phyloP scores from a whole-genome alignment of 1,284 basidiomycete species.

The Cerrena zonata region DNA sequence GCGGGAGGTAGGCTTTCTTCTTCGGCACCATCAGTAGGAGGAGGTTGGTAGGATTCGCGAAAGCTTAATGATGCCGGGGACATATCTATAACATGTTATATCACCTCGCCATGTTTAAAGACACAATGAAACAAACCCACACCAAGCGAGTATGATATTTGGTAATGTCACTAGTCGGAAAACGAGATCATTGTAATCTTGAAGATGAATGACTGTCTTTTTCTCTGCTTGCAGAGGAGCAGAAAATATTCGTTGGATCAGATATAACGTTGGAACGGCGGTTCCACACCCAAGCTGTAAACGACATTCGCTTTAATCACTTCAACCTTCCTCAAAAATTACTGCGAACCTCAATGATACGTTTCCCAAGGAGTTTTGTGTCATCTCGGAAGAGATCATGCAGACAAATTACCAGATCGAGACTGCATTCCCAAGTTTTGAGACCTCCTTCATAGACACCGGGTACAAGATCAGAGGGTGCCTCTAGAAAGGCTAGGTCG shows the following conservation, averaged over 20 bases:
- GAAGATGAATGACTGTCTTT: constrained; percentile 67
- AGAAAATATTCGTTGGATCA: constrained; percentile 62
- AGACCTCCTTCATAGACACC: constrained; percentile 93
- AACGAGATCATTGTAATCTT: constrained; percentile 89
- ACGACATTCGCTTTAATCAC: not conserved
- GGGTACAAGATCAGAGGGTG: constrained; percentile 85
- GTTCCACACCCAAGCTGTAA: constrained; percentile 88
- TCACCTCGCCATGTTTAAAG: not conserved
- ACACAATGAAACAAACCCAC: constrained; percentile 39
- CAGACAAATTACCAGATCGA: constrained; percentile 74
- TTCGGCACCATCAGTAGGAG: constrained; percentile 18
- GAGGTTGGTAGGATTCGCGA: constrained; percentile 18
- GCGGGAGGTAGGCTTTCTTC: constrained; percentile 23
- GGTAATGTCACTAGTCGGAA: constrained; percentile 82
- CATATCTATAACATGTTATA: constrained; percentile 31
- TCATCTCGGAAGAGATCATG: constrained; percentile 25
- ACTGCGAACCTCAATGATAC: constrained; percentile 56
- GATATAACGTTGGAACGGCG: constrained; percentile 73
- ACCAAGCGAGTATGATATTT: constrained; percentile 84
- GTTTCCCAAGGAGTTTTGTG: constrained; percentile 35
- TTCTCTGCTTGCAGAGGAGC: constrained; percentile 14
- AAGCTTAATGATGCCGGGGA: constrained; percentile 45
- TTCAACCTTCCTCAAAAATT: constrained; percentile 12
- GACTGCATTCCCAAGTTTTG: constrained; percentile 95
- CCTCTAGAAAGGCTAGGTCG: constrained; percentile 52